Evolutionary conservation across 371 early-diverging fungal genomes (phyloP), one percentile per base, ranked within the genome.

Genomic region (Nematocida major): DNA sequence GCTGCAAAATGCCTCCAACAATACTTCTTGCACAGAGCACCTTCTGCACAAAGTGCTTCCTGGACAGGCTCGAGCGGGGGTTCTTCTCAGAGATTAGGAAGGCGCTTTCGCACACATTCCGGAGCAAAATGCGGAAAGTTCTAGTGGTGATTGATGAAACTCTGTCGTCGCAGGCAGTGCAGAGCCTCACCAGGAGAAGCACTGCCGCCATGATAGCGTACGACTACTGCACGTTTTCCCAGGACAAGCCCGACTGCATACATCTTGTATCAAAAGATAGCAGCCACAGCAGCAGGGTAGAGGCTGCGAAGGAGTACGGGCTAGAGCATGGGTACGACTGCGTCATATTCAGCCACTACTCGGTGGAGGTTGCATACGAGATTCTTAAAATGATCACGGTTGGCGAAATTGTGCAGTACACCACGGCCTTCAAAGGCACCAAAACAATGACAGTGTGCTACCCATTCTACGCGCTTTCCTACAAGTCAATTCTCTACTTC

Each of bases 11-110:
- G 24, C 7, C 30, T 9, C 20, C 63, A n/a, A 15, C 34, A 13
- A 22, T 73, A n/a, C 20, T 62, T 15, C 38, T 63, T 15, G 30
- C 51, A 26, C 76, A 73, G 45, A 48, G 38, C 24, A 2, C 40
- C 4, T 73, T 73, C 43, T 73, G 76, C 43, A 1, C 47, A 34
- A 20, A 53, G 51, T 73, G 76, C 49, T 73, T 73, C 51, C 5
- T 50, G 9, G 30, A 22, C 2, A 61, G 48, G 22, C 26, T 73
- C 13, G 13, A 63, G 5, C 49, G 54, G 43, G 36, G 13, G 22
- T 62, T 63, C 43, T 51, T 40, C 42, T 28, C 32, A 22, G 76
- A 61, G 48, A 24, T 73, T 15, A 61, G 76, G 40, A 73, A 61
- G 24, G 22, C 53, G 9, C 62, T 73, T 18, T 47, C 22, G 3